Base-by-base conservation (phyloP, 352 stramenopile genomes). In the Phytopythium oedochilum region DNA sequence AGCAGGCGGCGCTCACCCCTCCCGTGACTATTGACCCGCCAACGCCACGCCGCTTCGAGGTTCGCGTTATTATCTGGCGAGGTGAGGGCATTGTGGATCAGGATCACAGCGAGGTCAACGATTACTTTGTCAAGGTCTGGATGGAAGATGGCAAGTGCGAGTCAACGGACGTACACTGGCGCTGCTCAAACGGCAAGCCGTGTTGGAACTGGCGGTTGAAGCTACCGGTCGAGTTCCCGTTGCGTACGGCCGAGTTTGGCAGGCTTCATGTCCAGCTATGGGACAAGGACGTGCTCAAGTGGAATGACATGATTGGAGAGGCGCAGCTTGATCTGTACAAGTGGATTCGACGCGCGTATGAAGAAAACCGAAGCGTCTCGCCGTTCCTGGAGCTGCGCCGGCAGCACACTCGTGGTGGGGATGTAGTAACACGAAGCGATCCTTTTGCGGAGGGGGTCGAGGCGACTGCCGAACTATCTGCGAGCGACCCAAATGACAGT, bases 161-260 rank as follows among this genome's bases (percentile, higher is more conserved):
- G 60, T 62, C 62, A 18, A 97, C 91, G 0, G 92, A 98, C 49
- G 92, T 88, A 0, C 92, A 98, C 61, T 98, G 91, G 91, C 82
- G 92, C 11, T 95, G 81, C 46, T 86, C 92, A 22, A 96, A 82
- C 31, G 88, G 92, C 18, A 96, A 93, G 50, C 87, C 81, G 0
- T 94, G 80, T 34, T 98, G 87, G 83, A 98, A 97, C 61, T 98
- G 88, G 78, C 82, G 92, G 0, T 66, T 98, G 48, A 96, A 96
- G 49, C 86, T 97, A 26, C 60, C 83, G 10, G 73, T 96, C 0
- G 75, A 96, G 56, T 90, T 94, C 18, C 89, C 89, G 0, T 57
- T 88, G 20, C 75, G 80, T 2, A 76, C 77, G 5, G 55, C 78
- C 0, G 92, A 97, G 53, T 82, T 97, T 48, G 85, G 77, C 2